Conservation (phyloP, 805 yeast genomes). For the Metschnikowia aberdeeniae region DNA sequence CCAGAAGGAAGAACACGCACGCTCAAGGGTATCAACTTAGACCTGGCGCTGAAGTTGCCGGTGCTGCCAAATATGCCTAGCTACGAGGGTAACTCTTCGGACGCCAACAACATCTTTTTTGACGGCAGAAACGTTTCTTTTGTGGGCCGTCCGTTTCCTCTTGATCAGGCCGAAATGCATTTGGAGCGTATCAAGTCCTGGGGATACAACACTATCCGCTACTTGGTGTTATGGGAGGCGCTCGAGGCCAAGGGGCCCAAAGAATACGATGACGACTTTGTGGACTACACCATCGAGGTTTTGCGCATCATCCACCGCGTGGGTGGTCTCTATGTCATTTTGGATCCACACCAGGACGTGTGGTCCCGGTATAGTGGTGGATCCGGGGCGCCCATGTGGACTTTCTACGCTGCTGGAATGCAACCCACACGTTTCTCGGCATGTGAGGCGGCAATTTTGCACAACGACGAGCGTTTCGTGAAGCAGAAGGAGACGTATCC, state of each 20-base stretch:
- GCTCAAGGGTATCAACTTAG: slow-evolving; percentile 78
- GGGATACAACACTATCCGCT: slow-evolving; percentile 80
- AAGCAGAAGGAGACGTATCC: slow-evolving; percentile 51
- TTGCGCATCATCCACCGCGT: slow-evolving; percentile 51
- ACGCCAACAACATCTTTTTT: slow-evolving; percentile 46
- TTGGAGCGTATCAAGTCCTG: slow-evolving; percentile 65
- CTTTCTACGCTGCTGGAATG: slow-evolving; percentile 81
- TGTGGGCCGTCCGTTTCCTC: slow-evolving; percentile 75
- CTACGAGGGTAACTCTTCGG: slow-evolving; percentile 34
- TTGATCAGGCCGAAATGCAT: slow-evolving; percentile 69
- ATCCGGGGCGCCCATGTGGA: slow-evolving; percentile 93
- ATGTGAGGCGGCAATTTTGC: slow-evolving; percentile 80
- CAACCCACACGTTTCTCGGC: slow-evolving; percentile 66
- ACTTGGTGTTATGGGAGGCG: slow-evolving; percentile 87
- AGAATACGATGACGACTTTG: slow-evolving; percentile 68
- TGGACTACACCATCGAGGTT: slow-evolving; percentile 63
- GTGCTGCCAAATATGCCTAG: slow-evolving; percentile 46
- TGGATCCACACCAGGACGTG: slow-evolving; percentile 92
- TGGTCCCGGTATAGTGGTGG: slow-evolving; percentile 92
- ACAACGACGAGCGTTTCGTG: slow-evolving; percentile 45
- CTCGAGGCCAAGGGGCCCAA: slow-evolving; percentile 88
- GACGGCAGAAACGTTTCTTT: slow-evolving; percentile 76
- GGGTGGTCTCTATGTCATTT: slow-evolving; percentile 73
- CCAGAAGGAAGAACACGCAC: slow-evolving; percentile 57
- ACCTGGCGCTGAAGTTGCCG: slow-evolving; percentile 72